These are phyloP conservation scores for Fusarium sororula DNA, from an alignment of 2,329 filamentous ascomycete species.

Conservation along the genomic window DNA sequence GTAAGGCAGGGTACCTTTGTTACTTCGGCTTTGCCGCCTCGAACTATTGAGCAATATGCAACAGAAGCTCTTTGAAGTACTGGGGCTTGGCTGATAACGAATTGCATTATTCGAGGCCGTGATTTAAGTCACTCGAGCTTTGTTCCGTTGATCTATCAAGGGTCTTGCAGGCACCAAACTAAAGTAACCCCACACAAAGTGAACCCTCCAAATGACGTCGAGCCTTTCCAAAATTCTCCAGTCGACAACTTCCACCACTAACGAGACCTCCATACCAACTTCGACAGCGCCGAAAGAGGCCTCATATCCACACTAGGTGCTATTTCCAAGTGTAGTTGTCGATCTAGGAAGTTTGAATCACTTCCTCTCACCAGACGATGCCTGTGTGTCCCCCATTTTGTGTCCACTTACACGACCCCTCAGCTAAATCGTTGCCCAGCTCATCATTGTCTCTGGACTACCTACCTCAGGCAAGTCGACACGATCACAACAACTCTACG, in stretches of 20 bases:
- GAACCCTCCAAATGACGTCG: conserved; percentile 26
- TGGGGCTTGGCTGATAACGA: neutral
- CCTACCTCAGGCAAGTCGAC: conserved; percentile 76
- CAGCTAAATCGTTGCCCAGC: conserved; percentile 51
- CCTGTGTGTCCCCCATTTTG: conserved; percentile 29
- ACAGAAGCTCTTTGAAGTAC: neutral
- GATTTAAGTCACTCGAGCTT: neutral
- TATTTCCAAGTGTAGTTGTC: neutral
- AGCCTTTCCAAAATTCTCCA: conserved; percentile 19
- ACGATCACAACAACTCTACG: conserved; percentile 71
- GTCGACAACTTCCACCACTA: conserved; percentile 9
- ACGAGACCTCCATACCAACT: neutral
- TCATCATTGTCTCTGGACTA: conserved; percentile 73
- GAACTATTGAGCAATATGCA: neutral
- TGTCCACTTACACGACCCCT: conserved; percentile 2
- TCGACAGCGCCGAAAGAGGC: neutral
- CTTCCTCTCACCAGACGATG: conserved; percentile 22
- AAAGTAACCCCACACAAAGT: conserved; percentile 7
- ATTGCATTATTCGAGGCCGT: neutral
- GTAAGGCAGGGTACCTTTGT: neutral
- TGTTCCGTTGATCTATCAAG: neutral
- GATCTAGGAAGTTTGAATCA: neutral
- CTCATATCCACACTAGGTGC: neutral
- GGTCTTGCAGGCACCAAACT: neutral
- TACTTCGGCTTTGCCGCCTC: neutral